These are phyloP conservation scores for Aureoboletus auriporus DNA, from an alignment of 768 basidiomycete species.

Conservation along the genomic window DNA sequence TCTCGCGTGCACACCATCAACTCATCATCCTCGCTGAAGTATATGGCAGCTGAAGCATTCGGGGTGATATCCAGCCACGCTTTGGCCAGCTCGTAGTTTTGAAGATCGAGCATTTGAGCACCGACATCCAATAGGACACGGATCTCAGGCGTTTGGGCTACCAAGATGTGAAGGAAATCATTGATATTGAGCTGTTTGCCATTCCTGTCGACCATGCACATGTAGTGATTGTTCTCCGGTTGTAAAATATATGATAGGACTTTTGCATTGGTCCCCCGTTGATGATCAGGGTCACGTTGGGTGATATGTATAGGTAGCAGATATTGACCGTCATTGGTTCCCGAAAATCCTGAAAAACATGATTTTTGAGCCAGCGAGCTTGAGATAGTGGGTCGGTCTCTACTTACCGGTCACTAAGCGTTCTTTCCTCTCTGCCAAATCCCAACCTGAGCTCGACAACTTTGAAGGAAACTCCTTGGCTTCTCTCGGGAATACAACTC, in stretches of 20 bases:
- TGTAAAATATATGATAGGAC: slow-evolving; percentile 23
- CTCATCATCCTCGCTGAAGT: slow-evolving; percentile 27
- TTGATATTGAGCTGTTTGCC: slow-evolving; percentile 9
- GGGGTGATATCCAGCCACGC: slow-evolving; percentile 11
- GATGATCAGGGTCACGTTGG: slow-evolving; percentile 28
- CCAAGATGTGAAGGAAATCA: slow-evolving; percentile 30
- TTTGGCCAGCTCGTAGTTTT: slow-evolving; percentile 36
- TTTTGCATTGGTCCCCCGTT: slow-evolving; percentile 33
- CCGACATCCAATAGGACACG: slow-evolving; percentile 51
- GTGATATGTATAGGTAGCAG: slow-evolving; percentile 15
- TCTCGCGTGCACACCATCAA: slow-evolving; percentile 1
- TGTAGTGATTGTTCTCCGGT: slow-evolving; percentile 38
- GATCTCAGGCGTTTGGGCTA: slow-evolving; percentile 31
- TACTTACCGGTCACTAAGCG: slow-evolving; percentile 8
- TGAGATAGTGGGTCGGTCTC: too few species aligned
- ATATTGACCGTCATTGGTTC: slow-evolving; percentile 48
- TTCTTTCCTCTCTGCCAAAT: slow-evolving; percentile 39
- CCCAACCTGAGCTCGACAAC: slow-evolving; percentile 40
- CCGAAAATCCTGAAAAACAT: slow-evolving; percentile 37
- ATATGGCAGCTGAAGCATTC: slow-evolving; percentile 39
- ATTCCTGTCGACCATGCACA: slow-evolving; percentile 9
- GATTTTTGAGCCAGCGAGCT: background rate
- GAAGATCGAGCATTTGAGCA: slow-evolving; percentile 50
- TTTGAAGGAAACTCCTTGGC: slow-evolving; percentile 46
- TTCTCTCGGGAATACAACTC: slow-evolving; percentile 47